These are phyloP conservation scores for Elaeis guineensis DNA, from an alignment of 176 grass and related monocot genomes.

Conservation along the genomic window DNA sequence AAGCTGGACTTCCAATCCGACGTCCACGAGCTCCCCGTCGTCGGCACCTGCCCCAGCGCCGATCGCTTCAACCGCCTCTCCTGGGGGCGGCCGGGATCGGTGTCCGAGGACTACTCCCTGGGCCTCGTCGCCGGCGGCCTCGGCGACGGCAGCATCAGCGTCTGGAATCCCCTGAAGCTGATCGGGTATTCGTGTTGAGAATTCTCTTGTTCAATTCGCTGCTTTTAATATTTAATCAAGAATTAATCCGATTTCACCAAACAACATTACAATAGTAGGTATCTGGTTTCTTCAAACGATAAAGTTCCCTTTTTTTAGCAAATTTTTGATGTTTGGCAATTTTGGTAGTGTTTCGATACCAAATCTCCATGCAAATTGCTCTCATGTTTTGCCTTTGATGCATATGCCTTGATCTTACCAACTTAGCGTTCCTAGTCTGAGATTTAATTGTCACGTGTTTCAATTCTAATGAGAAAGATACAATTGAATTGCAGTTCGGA, in stretches of 20 bases:
- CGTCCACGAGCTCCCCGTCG: constrained; percentile 55
- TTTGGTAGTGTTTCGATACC: constrained; percentile 8
- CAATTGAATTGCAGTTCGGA: constrained; percentile 45
- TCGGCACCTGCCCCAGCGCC: constrained; percentile 48
- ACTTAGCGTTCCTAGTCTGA: too few species aligned
- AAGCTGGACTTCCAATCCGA: constrained; percentile 92
- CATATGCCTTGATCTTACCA: background rate
- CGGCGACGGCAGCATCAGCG: constrained; percentile 68
- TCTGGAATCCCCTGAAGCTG: constrained; percentile 84
- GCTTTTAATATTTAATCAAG: background rate
- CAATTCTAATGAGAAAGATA: too few species aligned
- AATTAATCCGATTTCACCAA: background rate
- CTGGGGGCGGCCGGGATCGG: constrained; percentile 53
- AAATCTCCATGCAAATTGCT: constrained; percentile 8
- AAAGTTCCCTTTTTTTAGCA: background rate
- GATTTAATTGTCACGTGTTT: too few species aligned
- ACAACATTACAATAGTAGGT: too few species aligned
- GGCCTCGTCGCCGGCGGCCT: constrained; percentile 85
- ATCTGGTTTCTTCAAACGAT: too few species aligned
- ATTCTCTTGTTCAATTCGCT: background rate
- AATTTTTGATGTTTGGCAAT: background rate
- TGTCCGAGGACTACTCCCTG: constrained; percentile 55
- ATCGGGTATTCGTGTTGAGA: constrained; percentile 41
- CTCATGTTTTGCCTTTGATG: constrained; percentile 1
- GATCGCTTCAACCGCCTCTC: constrained; percentile 91